Base-by-base conservation (phyloP, 78 protist genomes). In the Chrysochromulina tobinii region DNA sequence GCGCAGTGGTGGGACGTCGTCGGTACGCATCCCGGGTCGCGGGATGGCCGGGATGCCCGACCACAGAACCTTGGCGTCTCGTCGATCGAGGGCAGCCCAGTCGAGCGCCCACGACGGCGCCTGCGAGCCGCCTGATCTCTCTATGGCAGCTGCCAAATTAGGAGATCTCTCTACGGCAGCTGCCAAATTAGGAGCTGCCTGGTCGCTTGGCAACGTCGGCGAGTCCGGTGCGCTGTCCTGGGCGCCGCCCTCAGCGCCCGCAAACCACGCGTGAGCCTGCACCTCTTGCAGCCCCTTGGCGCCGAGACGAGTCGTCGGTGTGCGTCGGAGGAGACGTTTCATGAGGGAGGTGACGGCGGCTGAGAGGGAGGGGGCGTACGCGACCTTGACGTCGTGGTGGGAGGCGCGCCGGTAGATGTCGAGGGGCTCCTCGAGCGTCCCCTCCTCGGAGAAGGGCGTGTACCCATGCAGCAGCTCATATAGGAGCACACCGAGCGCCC, bases 401-500 rank as follows among this genome's bases (percentile, higher is more conserved):
- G 50, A 2, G 79, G 27, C 27, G 79, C 17, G 6, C 15, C 79
- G 79, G 51, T 27, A 69, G 8, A 69, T 11, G 12, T 69, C n/a
- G 15, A 69, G 38, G n/a, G 17, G n/a, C n/a, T 23, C 79, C 12
- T 69, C 79, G 51, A 27, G 51, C 15, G 53, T 12, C 15, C 51
- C 51, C 3, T 4, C n/a, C 23, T 69, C 79, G 79, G 59, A 77
- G 48, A 85, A 90, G 58, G 72, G 59, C 72, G 84, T 73, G 54
- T 54, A 68, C 53, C 92, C 73, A 20, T 20, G 21, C n/a, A 51
- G 2, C 88, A 79, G 55, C 81, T 90, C 92, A 18, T 90, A 90
- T 20, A 73, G 11, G 50, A 73, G 7, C 53, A 90, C 89, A 3
- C 92, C 92, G 20, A 90, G 21, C 9, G 92, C 73, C 92, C 92